Evolutionary conservation across 1,284 basidiomycete genomes (phyloP).

Genomic region (Pseudozyma sp.): DNA sequence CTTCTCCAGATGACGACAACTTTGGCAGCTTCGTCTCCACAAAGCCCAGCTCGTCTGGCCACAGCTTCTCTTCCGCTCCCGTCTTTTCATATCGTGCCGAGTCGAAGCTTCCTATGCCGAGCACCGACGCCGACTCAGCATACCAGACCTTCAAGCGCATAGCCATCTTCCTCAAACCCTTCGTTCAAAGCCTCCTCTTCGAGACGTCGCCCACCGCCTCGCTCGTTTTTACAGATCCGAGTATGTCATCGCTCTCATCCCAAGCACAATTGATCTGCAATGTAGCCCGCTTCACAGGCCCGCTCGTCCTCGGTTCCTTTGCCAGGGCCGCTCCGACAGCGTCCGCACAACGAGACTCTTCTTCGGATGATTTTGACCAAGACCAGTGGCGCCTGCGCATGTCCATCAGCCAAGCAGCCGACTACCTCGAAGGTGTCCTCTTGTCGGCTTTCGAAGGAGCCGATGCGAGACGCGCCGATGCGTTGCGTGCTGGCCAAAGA

Average conservation of each 20-base stretch:
- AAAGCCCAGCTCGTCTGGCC: slow-evolving; percentile 18
- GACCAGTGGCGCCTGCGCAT: slow-evolving; percentile 29
- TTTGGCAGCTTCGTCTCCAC: slow-evolving; percentile 75
- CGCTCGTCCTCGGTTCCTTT: slow-evolving; percentile 53
- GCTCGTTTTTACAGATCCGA: slow-evolving; percentile 36
- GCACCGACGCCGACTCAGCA: slow-evolving; percentile 31
- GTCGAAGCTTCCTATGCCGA: slow-evolving; percentile 36
- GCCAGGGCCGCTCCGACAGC: slow-evolving; percentile 6
- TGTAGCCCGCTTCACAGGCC: slow-evolving; percentile 79
- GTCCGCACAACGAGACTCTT: background rate
- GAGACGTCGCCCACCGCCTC: slow-evolving; percentile 40
- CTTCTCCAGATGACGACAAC: slow-evolving; percentile 38
- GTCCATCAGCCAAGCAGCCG: slow-evolving; percentile 73
- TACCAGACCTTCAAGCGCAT: slow-evolving; percentile 54
- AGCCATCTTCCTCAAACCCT: slow-evolving; percentile 41
- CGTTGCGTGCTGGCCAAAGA: slow-evolving; percentile 34
- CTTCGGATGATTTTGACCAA: slow-evolving; percentile 10
- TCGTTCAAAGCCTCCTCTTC: slow-evolving; percentile 40
- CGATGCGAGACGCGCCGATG: slow-evolving; percentile 73
- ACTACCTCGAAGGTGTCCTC: slow-evolving; percentile 85
- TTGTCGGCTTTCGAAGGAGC: slow-evolving; percentile 85
- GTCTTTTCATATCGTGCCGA: slow-evolving; percentile 48
- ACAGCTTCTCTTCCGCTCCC: slow-evolving; percentile 39
- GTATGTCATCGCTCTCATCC: slow-evolving; percentile 33
- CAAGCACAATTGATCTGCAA: slow-evolving; percentile 73